A percentile compares a stretch with the other conserved stretches of the same genome.
phyloP scores from a whole-genome alignment of 495 filamentous ascomycete species.

The Elaphomyces granulatus region DNA sequence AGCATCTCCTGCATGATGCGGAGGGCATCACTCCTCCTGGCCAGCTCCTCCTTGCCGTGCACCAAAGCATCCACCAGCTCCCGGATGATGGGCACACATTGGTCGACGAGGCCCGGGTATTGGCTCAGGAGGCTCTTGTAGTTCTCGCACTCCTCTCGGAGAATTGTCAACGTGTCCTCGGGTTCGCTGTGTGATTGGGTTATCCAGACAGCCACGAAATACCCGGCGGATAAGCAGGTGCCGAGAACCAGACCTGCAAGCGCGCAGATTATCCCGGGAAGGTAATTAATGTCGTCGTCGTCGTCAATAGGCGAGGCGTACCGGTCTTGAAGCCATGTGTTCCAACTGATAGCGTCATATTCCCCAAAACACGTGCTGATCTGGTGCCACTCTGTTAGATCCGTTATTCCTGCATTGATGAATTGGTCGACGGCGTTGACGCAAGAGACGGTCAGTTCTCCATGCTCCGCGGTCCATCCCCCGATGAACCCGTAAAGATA shows the following conservation, averaged over 20 bases:
- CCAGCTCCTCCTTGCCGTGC: not conserved
- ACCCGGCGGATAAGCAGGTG: not conserved
- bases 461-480: not conserved
- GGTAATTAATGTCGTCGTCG: too few relatives aligned
- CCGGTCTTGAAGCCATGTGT: not conserved
- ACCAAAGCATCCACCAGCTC: not conserved
- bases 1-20: not conserved
- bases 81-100: not conserved
- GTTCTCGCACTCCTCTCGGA: not conserved
- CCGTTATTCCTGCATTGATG: not conserved
- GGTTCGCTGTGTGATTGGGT: not conserved
- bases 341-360: not conserved
- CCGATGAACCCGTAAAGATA: not conserved
- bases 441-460: not conserved
- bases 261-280: not conserved
- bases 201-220: not conserved
- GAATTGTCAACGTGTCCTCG: not conserved
- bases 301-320: not conserved
- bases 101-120: not conserved
- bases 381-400: not conserved
- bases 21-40: too few relatives aligned
- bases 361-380: not conserved
- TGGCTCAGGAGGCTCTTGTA: not conserved
- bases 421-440: not conserved
- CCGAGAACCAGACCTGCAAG: not conserved